These are phyloP conservation scores for Lasiodiplodia citricola DNA, from an alignment of 2,329 filamentous ascomycete genomes.

Conservation along the genomic window DNA sequence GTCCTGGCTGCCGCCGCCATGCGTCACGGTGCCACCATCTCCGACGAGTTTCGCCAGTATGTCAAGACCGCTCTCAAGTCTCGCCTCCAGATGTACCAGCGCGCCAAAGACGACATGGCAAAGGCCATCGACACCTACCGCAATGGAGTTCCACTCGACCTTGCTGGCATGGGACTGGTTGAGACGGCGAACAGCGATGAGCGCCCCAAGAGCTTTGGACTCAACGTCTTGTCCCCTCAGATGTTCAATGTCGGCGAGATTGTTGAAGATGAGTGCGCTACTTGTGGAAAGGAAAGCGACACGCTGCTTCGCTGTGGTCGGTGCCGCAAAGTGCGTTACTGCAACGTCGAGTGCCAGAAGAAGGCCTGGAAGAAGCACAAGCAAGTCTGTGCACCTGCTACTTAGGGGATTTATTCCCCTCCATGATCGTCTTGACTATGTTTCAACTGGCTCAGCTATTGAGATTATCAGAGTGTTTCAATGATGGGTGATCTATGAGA, in stretches of 20 bases:
- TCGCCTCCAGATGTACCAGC: not conserved
- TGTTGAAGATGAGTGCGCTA: not conserved
- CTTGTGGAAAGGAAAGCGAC: not conserved
- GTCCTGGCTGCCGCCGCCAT: not conserved
- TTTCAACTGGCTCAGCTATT: not conserved
- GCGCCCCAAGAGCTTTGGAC: not conserved
- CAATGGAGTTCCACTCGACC: not conserved
- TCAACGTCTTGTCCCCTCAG: not conserved
- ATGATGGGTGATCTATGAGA: not conserved
- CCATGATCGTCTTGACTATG: not conserved
- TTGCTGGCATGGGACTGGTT: not conserved
- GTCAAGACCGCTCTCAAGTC: not conserved
- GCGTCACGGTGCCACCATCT: not conserved
- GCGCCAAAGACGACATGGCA: not conserved
- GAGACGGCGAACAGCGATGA: not conserved
- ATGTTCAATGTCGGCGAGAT: not conserved
- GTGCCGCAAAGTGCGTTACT: not conserved
- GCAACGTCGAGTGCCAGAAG: constrained; percentile 1
- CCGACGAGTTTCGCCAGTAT: not conserved
- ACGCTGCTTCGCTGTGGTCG: not conserved
- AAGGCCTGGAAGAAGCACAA: not conserved
- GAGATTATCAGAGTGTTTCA: not conserved
- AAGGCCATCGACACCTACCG: not conserved
- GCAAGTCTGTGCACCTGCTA: not conserved
- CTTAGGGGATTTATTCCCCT: not conserved